Conservation (phyloP, 306 rosid species). For the Betula pendula region DNA sequence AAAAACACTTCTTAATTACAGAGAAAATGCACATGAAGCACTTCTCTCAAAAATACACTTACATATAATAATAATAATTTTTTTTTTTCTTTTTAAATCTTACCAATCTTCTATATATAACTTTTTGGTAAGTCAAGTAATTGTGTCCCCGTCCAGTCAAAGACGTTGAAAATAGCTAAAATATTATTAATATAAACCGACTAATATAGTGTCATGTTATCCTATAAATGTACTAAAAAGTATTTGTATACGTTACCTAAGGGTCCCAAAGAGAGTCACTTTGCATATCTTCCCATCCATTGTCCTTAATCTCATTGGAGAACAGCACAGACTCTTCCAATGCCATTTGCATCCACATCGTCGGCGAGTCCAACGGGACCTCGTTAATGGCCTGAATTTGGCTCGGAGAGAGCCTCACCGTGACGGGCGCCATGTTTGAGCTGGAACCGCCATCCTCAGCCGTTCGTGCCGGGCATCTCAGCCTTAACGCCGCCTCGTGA, state of each 20-base stretch:
- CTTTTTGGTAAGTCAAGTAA: not conserved
- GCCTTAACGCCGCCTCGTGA: conserved; percentile 66
- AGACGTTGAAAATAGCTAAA: not conserved
- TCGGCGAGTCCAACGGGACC: conserved; percentile 50
- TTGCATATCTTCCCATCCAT: conserved; percentile 39
- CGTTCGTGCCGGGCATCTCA: conserved; percentile 3
- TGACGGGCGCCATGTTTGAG: conserved; percentile 27
- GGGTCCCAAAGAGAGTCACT: conserved; percentile 49
- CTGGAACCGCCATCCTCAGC: not conserved
- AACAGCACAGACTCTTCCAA: conserved; percentile 37
- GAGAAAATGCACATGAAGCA: too few relatives aligned
- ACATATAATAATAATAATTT: too few relatives aligned
- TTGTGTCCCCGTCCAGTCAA: not conserved
- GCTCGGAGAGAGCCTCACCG: conserved; percentile 46
- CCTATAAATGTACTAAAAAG: not conserved
- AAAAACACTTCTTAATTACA: not conserved
- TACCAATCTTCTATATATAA: not conserved
- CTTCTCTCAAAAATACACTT: too few relatives aligned
- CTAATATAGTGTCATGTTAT: not conserved
- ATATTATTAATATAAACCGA: not conserved
- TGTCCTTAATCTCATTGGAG: conserved; percentile 37
- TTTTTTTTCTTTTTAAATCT: too few relatives aligned
- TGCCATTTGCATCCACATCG: conserved; percentile 49
- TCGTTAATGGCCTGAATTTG: conserved; percentile 64
- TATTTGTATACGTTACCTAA: conserved; percentile 25